phyloP scores from a whole-genome alignment of 441 rosid genomes.

The Eruca vesicaria region DNA sequence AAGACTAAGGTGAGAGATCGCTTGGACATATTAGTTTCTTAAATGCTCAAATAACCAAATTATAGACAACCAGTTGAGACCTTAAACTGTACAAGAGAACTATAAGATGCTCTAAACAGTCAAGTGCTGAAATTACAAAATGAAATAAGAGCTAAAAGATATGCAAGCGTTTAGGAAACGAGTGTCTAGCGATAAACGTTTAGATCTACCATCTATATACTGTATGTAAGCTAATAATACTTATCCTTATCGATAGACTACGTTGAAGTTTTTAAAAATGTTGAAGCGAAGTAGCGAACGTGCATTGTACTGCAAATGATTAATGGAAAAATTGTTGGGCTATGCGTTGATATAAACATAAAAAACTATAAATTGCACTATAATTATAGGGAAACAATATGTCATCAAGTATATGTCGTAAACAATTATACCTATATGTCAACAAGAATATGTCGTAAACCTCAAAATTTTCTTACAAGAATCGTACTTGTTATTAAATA shows the following conservation, averaged over 20 bases:
- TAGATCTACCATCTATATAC: neutral
- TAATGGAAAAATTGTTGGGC: neutral
- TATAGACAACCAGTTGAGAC: neutral
- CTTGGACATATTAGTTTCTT: neutral
- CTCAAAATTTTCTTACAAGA: neutral
- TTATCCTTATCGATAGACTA: neutral
- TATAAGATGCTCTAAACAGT: neutral
- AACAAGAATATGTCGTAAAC: constrained; percentile 17
- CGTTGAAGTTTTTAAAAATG: neutral
- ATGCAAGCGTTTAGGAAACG: neutral
- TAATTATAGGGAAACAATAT: too few relatives aligned
- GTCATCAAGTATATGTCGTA: too few relatives aligned
- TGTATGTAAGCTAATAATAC: constrained; percentile 1
- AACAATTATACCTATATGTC: neutral
- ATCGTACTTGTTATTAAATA: neutral
- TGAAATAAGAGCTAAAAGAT: neutral
- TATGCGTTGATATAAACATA: neutral
- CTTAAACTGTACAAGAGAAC: neutral
- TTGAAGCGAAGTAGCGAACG: neutral
- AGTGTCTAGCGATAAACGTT: neutral
- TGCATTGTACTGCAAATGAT: neutral
- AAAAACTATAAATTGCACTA: neutral
- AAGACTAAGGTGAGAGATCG: neutral
- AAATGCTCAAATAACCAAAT: neutral
- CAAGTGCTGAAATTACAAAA: neutral